Evolutionary conservation across 768 basidiomycete species (phyloP).

Genomic region (Boletus sp.): DNA sequence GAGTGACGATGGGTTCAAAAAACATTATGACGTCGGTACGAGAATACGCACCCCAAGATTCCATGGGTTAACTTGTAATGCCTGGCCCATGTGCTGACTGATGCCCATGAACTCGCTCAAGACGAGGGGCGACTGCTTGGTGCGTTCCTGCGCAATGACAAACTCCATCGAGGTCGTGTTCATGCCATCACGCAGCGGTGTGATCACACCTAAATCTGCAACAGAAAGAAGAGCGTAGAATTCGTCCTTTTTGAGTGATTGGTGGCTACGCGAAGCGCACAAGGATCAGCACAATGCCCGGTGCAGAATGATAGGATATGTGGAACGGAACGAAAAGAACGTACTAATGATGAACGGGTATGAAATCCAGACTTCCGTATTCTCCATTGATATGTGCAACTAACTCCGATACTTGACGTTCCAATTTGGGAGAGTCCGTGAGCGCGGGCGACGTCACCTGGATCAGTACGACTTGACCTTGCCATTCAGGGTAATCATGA

Average conservation of each 20-base stretch:
- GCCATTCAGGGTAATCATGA: slow-evolving; percentile 92
- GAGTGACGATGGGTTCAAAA: not conserved
- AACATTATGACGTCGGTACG: not conserved
- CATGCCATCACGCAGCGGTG: slow-evolving; percentile 96
- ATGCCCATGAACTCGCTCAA: slow-evolving; percentile 99
- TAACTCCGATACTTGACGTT: slow-evolving; percentile 88
- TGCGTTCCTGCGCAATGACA: slow-evolving; percentile 86
- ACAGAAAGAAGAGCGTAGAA: slow-evolving; percentile 93
- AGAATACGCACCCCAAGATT: slow-evolving; percentile 69
- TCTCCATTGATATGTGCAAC: slow-evolving; percentile 95
- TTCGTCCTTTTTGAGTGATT: slow-evolving; percentile 95
- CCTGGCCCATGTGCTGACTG: slow-evolving; percentile 84
- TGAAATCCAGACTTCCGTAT: slow-evolving; percentile 91
- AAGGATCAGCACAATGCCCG: not conserved
- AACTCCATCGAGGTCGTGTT: slow-evolving; percentile 99
- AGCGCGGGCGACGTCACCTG: slow-evolving; percentile 88
- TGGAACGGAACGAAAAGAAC: slow-evolving; percentile 30
- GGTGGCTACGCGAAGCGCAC: slow-evolving; percentile 60
- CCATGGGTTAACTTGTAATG: slow-evolving; percentile 94
- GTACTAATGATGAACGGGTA: slow-evolving; percentile 97
- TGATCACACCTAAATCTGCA: slow-evolving; percentile 93
- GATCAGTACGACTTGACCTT: slow-evolving; percentile 82
- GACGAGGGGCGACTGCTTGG: slow-evolving; percentile 81
- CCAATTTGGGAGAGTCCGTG: slow-evolving; percentile 89
- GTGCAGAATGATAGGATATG: not conserved